A percentile compares a stretch with the other conserved stretches of the same genome.
Evolutionary conservation across 2,329 filamentous ascomycete species (phyloP).

Genomic region (Talaromyces sp.): DNA sequence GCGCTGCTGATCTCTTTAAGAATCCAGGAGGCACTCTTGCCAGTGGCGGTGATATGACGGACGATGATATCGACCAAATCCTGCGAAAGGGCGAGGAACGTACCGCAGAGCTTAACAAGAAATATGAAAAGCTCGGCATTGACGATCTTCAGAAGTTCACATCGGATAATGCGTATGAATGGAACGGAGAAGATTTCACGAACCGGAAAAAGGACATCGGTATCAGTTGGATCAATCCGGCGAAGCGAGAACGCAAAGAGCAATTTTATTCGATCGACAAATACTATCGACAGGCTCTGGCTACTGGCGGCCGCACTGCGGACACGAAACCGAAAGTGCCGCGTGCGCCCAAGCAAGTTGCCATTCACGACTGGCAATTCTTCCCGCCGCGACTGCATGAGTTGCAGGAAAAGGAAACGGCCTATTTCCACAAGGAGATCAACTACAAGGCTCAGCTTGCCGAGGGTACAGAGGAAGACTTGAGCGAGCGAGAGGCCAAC

Average conservation of each 20-base stretch:
- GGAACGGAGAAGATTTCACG: constrained; percentile 96
- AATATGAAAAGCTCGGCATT: constrained; percentile 93
- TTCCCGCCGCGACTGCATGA: constrained; percentile 79
- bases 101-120: constrained; percentile 83
- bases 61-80: constrained; percentile 88
- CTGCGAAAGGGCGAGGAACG: constrained; percentile 79
- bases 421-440: constrained; percentile 92
- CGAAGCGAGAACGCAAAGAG: constrained; percentile 97
- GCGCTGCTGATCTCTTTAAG: constrained; percentile 89
- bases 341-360: constrained; percentile 86
- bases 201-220: constrained; percentile 87
- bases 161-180: constrained; percentile 95
- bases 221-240: constrained; percentile 94
- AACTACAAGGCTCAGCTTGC: constrained; percentile 87
- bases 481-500: constrained; percentile 80
- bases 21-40: constrained; percentile 60
- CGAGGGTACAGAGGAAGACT: constrained; percentile 80
- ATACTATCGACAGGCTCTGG: constrained; percentile 89
- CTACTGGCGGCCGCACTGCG: constrained; percentile 69
- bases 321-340: constrained; percentile 92
- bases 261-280: constrained; percentile 98
- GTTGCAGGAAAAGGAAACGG: constrained; percentile 92
- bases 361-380: constrained; percentile 95
- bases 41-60: constrained; percentile 60
- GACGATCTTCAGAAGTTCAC: constrained; percentile 97